A percentile compares a stretch with the other conserved stretches of the same genome.
Evolutionary conservation across 345 rosid genomes (phyloP).

Genomic region (Barbarea vulgaris): DNA sequence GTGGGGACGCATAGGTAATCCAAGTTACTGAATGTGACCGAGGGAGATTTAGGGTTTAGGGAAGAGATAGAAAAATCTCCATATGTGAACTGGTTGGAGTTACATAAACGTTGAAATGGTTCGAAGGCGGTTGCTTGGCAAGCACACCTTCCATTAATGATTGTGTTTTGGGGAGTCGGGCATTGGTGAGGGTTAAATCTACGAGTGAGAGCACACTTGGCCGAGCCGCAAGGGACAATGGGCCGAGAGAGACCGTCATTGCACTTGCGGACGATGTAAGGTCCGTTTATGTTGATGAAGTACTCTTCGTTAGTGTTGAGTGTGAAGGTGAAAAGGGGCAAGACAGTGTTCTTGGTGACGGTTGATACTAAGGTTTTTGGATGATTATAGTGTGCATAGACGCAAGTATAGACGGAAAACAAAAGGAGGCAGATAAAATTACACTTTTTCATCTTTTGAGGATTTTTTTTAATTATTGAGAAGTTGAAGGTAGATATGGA

Average conservation of each 20-base stretch:
- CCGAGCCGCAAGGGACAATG: conserved; percentile 28
- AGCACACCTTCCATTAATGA: conserved; percentile 27
- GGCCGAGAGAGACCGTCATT: conserved; percentile 10
- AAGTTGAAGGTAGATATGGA: background rate
- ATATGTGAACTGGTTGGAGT: conserved; percentile 6
- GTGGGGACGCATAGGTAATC: conserved; percentile 36
- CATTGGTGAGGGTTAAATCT: conserved; percentile 23
- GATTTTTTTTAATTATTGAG: too few species aligned
- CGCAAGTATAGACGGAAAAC: too few species aligned
- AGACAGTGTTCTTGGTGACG: too few species aligned
- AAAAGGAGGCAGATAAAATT: too few species aligned
- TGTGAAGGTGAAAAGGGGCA: too few species aligned
- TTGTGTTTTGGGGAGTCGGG: conserved; percentile 23
- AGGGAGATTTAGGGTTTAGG: conserved; percentile 34
- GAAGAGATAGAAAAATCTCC: conserved; percentile 24
- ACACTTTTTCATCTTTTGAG: too few species aligned
- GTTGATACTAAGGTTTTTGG: too few species aligned
- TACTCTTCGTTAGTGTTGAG: too few species aligned
- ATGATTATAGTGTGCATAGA: too few species aligned
- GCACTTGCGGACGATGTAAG: too few species aligned
- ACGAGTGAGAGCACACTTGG: conserved; percentile 25
- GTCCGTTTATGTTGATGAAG: too few species aligned
- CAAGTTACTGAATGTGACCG: background rate
- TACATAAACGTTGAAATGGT: conserved; percentile 34
- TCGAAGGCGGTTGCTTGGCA: conserved; percentile 40